Percentiles rank a stretch among this genome's conserved stretches.
Conservation (phyloP, 2,329 filamentous ascomycete genomes). For the Calonectria pseudoturangicola region DNA sequence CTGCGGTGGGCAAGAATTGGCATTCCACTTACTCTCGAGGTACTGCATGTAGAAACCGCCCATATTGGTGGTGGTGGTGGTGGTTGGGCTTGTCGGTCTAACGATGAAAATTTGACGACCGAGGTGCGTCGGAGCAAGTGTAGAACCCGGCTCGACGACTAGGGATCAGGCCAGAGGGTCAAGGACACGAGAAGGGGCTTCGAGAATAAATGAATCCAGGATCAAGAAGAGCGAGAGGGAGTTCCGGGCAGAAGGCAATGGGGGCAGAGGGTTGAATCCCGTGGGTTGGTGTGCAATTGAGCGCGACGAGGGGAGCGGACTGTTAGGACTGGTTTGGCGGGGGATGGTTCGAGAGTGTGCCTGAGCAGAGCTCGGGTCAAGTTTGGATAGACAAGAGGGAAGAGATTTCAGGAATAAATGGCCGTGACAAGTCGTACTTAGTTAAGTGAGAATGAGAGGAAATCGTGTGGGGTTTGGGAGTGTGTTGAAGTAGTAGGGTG, state of each 20-base stretch:
- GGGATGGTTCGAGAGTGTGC: constrained; percentile 16
- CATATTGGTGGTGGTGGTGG: constrained; percentile 66
- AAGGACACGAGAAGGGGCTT: constrained; percentile 34
- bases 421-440: constrained; percentile 36
- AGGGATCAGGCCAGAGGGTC: constrained; percentile 22
- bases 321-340: constrained; percentile 9
- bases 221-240: constrained; percentile 17
- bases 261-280: constrained; percentile 23
- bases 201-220: constrained; percentile 17
- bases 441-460: constrained; percentile 41
- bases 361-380: constrained; percentile 8
- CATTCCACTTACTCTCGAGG: constrained; percentile 79
- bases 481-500: constrained; percentile 65
- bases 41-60: constrained; percentile 83
- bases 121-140: constrained; percentile 46
- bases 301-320: neutral
- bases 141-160: constrained; percentile 47
- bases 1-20: constrained; percentile 38
- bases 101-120: constrained; percentile 43
- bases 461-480: constrained; percentile 43
- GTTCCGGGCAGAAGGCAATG: constrained; percentile 27
- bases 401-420: constrained; percentile 58
- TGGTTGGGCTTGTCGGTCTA: constrained; percentile 49
- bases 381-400: neutral
- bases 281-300: constrained; percentile 26